phyloP scores from a whole-genome alignment of 176 grass and related monocot genomes.

The Oryza nivara region DNA sequence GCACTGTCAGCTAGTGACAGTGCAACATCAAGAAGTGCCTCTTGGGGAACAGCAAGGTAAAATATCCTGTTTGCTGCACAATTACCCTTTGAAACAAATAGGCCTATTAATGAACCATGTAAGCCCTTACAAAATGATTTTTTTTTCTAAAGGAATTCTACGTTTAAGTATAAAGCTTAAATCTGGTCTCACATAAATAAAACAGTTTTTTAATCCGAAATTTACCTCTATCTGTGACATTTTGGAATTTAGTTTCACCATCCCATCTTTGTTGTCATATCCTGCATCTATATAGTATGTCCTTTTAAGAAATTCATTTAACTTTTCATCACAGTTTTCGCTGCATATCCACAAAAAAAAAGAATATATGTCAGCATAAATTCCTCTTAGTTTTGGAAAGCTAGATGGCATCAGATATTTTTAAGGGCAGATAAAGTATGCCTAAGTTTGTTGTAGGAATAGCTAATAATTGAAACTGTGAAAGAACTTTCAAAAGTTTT shows the following conservation, averaged over 20 bases:
- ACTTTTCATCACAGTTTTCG: constrained; percentile 89
- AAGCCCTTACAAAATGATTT: neutral
- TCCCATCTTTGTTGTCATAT: constrained; percentile 81
- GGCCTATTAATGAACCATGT: neutral
- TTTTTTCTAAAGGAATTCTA: constrained; percentile 3
- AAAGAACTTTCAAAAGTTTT: neutral
- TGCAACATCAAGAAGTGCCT: constrained; percentile 89
- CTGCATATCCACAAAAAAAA: constrained; percentile 52
- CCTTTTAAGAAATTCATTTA: constrained; percentile 82
- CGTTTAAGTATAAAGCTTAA: constrained; percentile 13
- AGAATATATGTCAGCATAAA: neutral
- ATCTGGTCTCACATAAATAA: constrained; percentile 8
- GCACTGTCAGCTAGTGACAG: constrained; percentile 66
- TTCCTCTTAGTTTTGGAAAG: neutral
- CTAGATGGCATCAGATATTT: neutral
- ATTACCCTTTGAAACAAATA: constrained; percentile 56
- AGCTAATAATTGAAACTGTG: neutral
- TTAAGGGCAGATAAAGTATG: neutral
- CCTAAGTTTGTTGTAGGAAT: neutral
- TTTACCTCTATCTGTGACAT: constrained; percentile 86
- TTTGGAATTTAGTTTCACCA: constrained; percentile 69
- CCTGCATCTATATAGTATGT: constrained; percentile 87
- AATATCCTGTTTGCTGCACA: constrained; percentile 86
- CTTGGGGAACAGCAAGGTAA: constrained; percentile 96
- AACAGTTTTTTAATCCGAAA: constrained; percentile 2